A percentile compares a stretch with the other conserved stretches of the same genome.
Conservation (phyloP, 1,139 yeast genomes). For the Lodderomyces elongisporus region DNA sequence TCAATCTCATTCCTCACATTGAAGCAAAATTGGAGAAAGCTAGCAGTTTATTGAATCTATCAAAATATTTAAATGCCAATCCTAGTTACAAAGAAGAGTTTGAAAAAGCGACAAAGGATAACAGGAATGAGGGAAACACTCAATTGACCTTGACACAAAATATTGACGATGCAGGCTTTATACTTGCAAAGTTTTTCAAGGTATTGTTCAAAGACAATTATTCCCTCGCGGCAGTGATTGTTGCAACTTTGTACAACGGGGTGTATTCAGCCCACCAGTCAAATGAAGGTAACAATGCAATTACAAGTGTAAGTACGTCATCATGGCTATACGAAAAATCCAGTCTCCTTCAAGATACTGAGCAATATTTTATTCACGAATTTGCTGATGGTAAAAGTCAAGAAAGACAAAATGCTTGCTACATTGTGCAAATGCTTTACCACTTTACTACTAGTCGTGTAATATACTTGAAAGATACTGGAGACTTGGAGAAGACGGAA, state of each 20-base stretch:
- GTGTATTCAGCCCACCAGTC: too few relatives aligned
- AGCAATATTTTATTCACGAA: slow-evolving; percentile 25
- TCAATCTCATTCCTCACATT: slow-evolving; percentile 28
- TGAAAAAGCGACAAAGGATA: slow-evolving; percentile 4
- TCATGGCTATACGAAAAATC: slow-evolving; percentile 39
- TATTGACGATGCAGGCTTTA: slow-evolving; percentile 27
- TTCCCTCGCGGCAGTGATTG: slow-evolving; percentile 28
- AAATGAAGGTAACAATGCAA: too few relatives aligned
- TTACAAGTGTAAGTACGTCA: slow-evolving; percentile 17
- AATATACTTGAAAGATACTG: slow-evolving; percentile 23
- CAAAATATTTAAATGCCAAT: slow-evolving; percentile 31
- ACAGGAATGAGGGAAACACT: slow-evolving; percentile 18
- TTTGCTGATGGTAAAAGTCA: slow-evolving; percentile 14
- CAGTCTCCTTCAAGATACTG: slow-evolving; percentile 27
- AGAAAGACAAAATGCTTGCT: slow-evolving; percentile 14
- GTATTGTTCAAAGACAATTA: slow-evolving; percentile 16
- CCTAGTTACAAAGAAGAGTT: slow-evolving; percentile 5
- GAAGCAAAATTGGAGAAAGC: slow-evolving; percentile 54
- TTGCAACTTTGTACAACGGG: slow-evolving; percentile 36
- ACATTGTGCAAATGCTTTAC: slow-evolving; percentile 31
- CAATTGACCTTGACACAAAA: slow-evolving; percentile 27
- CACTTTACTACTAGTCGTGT: slow-evolving; percentile 37
- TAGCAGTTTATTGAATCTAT: slow-evolving; percentile 48
- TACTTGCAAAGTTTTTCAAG: slow-evolving; percentile 31
- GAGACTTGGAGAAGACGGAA: slow-evolving; percentile 13